Percentiles rank a stretch among this genome's conserved stretches.
phyloP scores from a whole-genome alignment of 2,329 filamentous ascomycete genomes.

The Pseudogymnoascus sp. region DNA sequence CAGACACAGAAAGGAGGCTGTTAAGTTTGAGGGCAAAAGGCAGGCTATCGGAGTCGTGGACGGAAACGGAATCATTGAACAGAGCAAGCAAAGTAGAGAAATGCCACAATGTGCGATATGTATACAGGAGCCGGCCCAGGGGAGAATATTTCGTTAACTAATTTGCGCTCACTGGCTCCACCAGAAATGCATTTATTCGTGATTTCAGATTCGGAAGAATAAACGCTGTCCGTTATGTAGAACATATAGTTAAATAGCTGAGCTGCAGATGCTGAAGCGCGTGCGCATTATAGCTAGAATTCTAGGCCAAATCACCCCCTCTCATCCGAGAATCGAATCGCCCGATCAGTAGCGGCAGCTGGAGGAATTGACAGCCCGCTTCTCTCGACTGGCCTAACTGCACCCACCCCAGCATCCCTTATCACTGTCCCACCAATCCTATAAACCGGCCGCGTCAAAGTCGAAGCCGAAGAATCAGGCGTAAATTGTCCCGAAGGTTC shows the following conservation, averaged over 20 bases:
- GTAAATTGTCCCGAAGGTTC: constrained; percentile 15
- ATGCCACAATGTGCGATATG: neutral
- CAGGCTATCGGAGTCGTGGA: too few species aligned
- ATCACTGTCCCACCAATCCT: constrained; percentile 34
- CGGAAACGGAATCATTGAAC: too few species aligned
- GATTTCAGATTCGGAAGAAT: neutral
- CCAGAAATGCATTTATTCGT: neutral
- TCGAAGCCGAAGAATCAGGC: constrained; percentile 12
- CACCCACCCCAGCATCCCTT: neutral
- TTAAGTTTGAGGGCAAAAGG: too few species aligned
- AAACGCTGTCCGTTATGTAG: neutral
- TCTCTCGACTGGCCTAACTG: neutral
- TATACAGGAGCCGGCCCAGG: neutral
- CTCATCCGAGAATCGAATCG: constrained; percentile 40
- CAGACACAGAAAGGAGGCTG: too few species aligned
- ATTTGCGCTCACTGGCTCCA: neutral
- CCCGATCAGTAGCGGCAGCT: constrained; percentile 23
- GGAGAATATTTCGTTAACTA: neutral
- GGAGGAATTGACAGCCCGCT: constrained; percentile 15
- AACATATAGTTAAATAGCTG: neutral
- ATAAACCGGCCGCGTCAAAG: constrained; percentile 28
- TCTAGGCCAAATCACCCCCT: constrained; percentile 5
- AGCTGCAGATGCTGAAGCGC: neutral
- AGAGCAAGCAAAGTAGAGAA: too few species aligned
- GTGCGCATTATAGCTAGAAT: neutral